These are phyloP conservation scores for Dryas octopetala DNA, from an alignment of 306 rosid species.

Conservation along the genomic window DNA sequence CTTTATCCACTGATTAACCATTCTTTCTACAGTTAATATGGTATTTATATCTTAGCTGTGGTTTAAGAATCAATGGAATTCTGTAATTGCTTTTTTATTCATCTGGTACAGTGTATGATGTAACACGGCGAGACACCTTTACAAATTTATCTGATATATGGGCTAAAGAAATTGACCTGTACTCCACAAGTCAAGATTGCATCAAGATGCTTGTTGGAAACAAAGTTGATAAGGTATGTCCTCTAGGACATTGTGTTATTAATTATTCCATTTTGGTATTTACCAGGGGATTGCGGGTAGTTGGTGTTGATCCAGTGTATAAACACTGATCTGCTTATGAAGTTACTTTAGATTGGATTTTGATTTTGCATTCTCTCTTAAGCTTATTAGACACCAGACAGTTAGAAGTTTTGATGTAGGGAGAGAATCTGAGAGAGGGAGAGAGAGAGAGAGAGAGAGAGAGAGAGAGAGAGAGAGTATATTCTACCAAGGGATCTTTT, in stretches of 20 bases:
- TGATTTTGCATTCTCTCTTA: conserved; percentile 4
- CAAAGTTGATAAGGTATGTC: conserved; percentile 67
- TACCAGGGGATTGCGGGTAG: not conserved
- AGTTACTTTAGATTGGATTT: not conserved
- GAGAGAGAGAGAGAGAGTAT: not conserved
- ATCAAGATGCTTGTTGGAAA: conserved; percentile 86
- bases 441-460: not conserved
- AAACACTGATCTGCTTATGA: not conserved
- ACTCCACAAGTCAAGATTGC: conserved; percentile 78
- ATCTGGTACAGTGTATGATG: conserved; percentile 63
- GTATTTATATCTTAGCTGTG: not conserved
- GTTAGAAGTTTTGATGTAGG: not conserved
- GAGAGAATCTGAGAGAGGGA: not conserved
- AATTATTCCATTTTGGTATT: not conserved
- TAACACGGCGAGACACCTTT: conserved; percentile 63
- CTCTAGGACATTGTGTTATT: not conserved
- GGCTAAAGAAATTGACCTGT: conserved; percentile 77
- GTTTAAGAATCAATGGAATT: not conserved
- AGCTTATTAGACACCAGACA: not conserved
- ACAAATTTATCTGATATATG: conserved; percentile 81
- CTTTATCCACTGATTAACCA: not conserved
- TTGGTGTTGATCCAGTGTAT: not conserved
- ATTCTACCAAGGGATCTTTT: too few species aligned
- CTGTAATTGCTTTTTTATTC: not conserved
- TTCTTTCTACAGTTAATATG: not conserved